These are phyloP conservation scores for Colletotrichum endophyticum DNA, from an alignment of 2,329 filamentous ascomycete genomes.

Conservation along the genomic window DNA sequence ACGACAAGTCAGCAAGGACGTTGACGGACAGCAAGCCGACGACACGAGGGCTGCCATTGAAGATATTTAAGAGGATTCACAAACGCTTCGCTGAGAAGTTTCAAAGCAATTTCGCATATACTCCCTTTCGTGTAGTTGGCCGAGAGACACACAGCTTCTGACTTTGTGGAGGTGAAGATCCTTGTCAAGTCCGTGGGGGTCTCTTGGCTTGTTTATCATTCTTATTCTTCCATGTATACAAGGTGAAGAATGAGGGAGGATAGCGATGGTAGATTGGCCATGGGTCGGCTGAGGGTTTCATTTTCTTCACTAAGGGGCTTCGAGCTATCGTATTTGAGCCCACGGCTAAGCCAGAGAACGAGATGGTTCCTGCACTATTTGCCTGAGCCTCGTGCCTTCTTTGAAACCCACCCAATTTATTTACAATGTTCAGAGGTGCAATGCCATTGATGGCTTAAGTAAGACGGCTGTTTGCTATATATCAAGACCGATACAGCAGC, in stretches of 20 bases:
- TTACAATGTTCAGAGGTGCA: too few relatives aligned
- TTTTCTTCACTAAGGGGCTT: neutral
- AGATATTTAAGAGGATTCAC: neutral
- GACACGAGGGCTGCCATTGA: neutral
- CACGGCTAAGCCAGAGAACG: too few relatives aligned
- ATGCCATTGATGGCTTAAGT: too few relatives aligned
- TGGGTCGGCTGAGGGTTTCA: accelerated
- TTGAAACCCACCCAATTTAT: too few relatives aligned
- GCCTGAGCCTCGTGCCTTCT: too few relatives aligned
- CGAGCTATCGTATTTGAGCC: neutral
- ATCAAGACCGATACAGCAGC: neutral
- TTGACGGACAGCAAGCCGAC: too few relatives aligned
- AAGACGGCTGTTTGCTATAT: too few relatives aligned
- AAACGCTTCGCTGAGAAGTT: neutral
- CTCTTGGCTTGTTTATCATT: accelerated
- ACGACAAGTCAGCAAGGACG: too few relatives aligned
- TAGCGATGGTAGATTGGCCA: accelerated
- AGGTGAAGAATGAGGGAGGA: accelerated
- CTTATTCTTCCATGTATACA: neutral
- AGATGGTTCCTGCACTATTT: too few relatives aligned
- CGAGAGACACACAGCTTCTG: neutral
- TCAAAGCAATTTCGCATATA: neutral
- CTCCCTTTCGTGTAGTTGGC: neutral
- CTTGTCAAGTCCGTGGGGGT: accelerated
- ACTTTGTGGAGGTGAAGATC: neutral